Percentiles rank a stretch among this genome's conserved stretches.
Conservation (phyloP, 176 grass and related monocot species). For the Triticum monococcum region DNA sequence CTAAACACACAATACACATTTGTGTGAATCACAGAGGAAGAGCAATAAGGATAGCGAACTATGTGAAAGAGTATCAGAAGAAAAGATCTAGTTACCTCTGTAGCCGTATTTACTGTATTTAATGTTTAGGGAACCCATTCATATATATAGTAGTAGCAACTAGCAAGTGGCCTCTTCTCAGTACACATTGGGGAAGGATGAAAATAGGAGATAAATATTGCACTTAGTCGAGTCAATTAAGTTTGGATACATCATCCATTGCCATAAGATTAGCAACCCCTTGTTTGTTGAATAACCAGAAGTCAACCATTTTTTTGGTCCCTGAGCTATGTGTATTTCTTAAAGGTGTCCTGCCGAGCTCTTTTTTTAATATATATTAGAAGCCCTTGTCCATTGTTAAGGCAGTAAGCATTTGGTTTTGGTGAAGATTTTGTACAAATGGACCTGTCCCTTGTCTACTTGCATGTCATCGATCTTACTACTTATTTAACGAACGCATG, state of each 20-base stretch:
- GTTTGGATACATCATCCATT: background rate
- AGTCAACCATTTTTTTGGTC: slow-evolving; percentile 9
- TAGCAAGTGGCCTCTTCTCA: slow-evolving; percentile 3
- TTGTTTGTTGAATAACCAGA: slow-evolving; percentile 21
- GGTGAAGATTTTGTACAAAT: too few relatives aligned
- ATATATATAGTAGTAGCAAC: background rate
- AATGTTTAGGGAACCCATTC: background rate
- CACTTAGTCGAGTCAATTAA: background rate
- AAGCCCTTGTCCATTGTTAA: background rate
- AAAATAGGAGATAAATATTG: slow-evolving; percentile 5
- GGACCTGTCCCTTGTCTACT: background rate
- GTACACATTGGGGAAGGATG: background rate
- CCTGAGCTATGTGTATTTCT: slow-evolving; percentile 25
- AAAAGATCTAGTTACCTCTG: background rate
- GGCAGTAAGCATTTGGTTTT: too few relatives aligned
- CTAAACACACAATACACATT: slow-evolving; percentile 20
- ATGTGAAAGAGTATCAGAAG: slow-evolving; percentile 14
- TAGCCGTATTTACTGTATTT: background rate
- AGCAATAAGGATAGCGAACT: background rate
- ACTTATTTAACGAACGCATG: background rate
- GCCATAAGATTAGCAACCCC: background rate
- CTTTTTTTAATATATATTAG: background rate
- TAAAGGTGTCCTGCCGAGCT: slow-evolving; percentile 5
- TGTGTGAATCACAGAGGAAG: background rate
- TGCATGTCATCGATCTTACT: background rate